Conservation (phyloP, 176 grass and related monocot species). For the sorghum (Sorghum bicolor) region DNA sequence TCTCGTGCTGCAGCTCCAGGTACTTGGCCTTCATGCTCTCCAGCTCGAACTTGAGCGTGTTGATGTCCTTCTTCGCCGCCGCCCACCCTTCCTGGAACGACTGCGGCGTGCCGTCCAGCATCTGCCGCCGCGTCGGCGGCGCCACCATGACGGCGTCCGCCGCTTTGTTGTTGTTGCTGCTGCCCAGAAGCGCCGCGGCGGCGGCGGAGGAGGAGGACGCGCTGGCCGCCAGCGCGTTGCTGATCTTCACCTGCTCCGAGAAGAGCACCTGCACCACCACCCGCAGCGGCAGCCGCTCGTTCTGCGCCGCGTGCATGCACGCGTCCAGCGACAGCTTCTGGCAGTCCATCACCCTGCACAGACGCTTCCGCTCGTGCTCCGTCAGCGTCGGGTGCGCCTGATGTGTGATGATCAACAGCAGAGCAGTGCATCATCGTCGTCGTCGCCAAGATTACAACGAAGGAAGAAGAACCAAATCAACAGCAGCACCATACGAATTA, state of each 20-base stretch:
- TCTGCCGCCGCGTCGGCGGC: slow-evolving; percentile 51
- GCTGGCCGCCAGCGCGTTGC: slow-evolving; percentile 77
- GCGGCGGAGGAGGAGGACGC: slow-evolving; percentile 22
- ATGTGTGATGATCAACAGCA: no score
- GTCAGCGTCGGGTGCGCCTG: slow-evolving; percentile 88
- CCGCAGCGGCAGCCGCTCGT: slow-evolving; percentile 93
- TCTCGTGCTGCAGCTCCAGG: slow-evolving; percentile 89
- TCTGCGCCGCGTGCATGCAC: slow-evolving; percentile 97
- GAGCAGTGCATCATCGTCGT: no score
- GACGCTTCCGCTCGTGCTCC: slow-evolving; percentile 86
- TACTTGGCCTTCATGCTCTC: slow-evolving; percentile 99
- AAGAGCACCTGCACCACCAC: slow-evolving; percentile 99
- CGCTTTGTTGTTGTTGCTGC: no score
- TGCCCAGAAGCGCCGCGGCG: background rate
- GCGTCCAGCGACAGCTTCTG: slow-evolving; percentile 98
- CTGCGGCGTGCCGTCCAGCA: slow-evolving; percentile 89
- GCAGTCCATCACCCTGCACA: slow-evolving; percentile 98
- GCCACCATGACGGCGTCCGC: background rate
- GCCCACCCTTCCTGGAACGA: slow-evolving; percentile 98
- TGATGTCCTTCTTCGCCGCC: slow-evolving; percentile 98
- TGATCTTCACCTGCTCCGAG: slow-evolving; percentile 97
- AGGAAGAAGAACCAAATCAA: background rate
- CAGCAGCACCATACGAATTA: background rate
- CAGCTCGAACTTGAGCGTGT: slow-evolving; percentile 99
- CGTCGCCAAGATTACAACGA: no score